Base-by-base conservation (phyloP, 192 early-diverging fungal species). In the Backusella australiensis region DNA sequence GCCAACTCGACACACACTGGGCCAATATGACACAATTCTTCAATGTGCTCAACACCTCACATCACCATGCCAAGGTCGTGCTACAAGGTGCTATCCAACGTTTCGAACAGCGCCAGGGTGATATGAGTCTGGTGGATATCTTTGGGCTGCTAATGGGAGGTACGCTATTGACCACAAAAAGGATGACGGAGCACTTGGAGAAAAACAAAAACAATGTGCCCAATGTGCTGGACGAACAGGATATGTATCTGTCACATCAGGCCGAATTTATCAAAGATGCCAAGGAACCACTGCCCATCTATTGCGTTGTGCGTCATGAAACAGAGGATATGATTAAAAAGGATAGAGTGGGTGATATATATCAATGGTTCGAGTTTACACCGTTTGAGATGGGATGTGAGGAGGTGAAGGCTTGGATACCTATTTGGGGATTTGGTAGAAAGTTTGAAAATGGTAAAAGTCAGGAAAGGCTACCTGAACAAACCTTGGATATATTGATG, bases 311-410 rank as follows among this genome's bases (percentile, higher is more conserved):
- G 2, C 84, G 91, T 23, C 93, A 96, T 77, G 88, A 88, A 49
- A 63, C 70, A 34, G 52, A 78, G 14, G 79, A 84, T 69, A 79
- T 32, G 75, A 77, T 6, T 75, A 85, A 15, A 35, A 68, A 11
- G 23, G 35, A 35, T 29, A 9, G 29, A 34, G 39, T 49, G 67
- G 44, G 26, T 8, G 70, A 77, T 71, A 81, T 81, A 76, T 91
- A 86, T 74, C 92, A 93, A 66, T 96, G 94, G 94, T 94, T 94
- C 78, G 94, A 96, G 71, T 85, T 95, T 65, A 92, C 87, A 6
- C 94, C 94, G 0, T 94, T 88, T 72, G 92, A 96, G 70, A 80
- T 94, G 63, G 94, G 94, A 65, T 91, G 89, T 77, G 91, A 91
- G 35, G 94, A 96, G 72, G 82, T 90, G 4, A 81, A 76, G 29